Percentiles rank a stretch among this genome's conserved stretches.
Evolutionary conservation across 148 eudicot species (phyloP).

Genomic region (Chenopodium quinoa): DNA sequence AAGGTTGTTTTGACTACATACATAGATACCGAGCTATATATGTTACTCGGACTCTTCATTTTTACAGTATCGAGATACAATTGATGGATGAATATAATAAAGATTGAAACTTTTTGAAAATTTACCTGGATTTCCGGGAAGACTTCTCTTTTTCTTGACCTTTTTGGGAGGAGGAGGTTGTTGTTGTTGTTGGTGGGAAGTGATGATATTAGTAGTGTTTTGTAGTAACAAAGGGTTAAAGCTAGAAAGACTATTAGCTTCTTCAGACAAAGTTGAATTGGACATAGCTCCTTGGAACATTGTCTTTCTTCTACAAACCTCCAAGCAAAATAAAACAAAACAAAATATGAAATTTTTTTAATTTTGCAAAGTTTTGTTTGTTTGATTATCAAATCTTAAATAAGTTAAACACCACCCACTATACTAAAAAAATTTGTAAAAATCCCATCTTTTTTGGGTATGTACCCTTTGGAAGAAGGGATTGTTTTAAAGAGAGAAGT

Average conservation of each 20-base stretch:
- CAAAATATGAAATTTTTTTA: constrained; percentile 1
- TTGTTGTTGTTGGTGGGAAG: constrained; percentile 32
- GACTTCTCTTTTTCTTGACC: constrained; percentile 83
- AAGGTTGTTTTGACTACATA: background rate
- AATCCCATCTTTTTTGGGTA: background rate
- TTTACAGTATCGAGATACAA: background rate
- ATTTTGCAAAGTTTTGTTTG: constrained; percentile 8
- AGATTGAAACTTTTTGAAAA: background rate
- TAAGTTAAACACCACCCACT: constrained; percentile 25
- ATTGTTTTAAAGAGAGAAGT: constrained; percentile 10
- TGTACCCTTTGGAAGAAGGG: constrained; percentile 8
- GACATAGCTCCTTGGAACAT: constrained; percentile 64
- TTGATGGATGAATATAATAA: background rate
- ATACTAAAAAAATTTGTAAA: background rate
- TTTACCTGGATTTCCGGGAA: constrained; percentile 89
- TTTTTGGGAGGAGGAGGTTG: constrained; percentile 37
- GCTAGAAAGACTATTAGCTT: constrained; percentile 42
- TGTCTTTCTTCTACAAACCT: constrained; percentile 34
- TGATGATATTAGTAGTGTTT: constrained; percentile 27
- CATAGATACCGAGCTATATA: background rate
- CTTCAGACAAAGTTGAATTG: constrained; percentile 69
- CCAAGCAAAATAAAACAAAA: constrained; percentile 45
- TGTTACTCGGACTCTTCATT: constrained; percentile 18
- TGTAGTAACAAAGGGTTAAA: constrained; percentile 49
- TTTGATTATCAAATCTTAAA: constrained; percentile 25